Evolutionary conservation across 163 green algal genomes (phyloP).

Genomic region (Chloromonas sp.): DNA sequence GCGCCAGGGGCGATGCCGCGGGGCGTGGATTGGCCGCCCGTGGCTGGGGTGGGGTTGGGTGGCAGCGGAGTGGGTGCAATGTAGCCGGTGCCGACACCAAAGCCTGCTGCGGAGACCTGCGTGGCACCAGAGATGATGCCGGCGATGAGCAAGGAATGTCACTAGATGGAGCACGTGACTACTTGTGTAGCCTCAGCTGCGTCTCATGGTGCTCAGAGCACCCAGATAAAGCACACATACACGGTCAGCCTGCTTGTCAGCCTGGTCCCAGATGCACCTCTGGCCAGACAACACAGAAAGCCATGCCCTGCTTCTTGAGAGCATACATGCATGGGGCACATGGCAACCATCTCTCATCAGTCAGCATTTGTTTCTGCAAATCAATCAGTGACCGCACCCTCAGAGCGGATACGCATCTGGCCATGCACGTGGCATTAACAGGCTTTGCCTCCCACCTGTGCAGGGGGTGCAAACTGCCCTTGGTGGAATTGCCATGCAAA

Average conservation of each 20-base stretch:
- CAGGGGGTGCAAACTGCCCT: background rate
- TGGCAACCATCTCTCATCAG: background rate
- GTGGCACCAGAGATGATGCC: too few species aligned
- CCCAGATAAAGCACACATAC: background rate
- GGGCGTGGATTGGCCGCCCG: background rate
- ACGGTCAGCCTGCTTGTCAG: background rate
- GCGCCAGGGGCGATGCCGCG: background rate
- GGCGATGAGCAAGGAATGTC: too few species aligned
- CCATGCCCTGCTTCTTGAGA: background rate
- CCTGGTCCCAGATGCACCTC: background rate
- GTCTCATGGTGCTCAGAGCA: too few species aligned
- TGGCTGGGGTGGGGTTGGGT: background rate
- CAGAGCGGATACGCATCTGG: too few species aligned
- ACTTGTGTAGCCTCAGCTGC: background rate
- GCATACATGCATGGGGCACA: background rate
- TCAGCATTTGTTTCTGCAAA: background rate
- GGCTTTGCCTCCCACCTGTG: background rate
- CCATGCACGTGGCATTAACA: background rate
- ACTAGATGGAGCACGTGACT: background rate
- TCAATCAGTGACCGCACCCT: background rate
- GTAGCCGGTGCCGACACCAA: background rate
- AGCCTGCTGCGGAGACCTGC: background rate
- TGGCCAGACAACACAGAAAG: background rate
- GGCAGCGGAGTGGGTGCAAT: background rate
- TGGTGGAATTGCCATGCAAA: slow-evolving; percentile 58